Percentiles rank a stretch among this genome's conserved stretches.
Evolutionary conservation across 352 stramenopile species (phyloP).

Genomic region (Aphanomyces astaci): DNA sequence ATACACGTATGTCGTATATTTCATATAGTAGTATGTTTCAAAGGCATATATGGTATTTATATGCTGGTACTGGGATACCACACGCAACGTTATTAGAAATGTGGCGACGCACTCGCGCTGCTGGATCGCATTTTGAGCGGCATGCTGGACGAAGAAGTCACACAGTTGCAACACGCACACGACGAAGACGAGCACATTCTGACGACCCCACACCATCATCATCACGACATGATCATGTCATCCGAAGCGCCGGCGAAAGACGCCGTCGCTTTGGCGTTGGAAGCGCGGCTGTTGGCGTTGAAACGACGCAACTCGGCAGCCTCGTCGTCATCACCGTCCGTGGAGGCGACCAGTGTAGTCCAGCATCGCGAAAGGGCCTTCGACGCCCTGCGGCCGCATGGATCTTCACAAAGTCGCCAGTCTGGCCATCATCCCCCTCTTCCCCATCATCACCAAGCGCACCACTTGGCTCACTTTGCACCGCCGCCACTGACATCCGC

Average conservation of each 20-base stretch:
- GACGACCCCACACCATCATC: constrained; percentile 18
- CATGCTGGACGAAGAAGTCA: constrained; percentile 59
- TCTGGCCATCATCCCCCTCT: too few species aligned
- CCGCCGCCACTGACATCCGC: too few species aligned
- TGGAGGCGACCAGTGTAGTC: too few species aligned
- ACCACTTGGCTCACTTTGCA: too few species aligned
- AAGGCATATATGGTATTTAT: too few species aligned
- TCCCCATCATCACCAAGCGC: too few species aligned
- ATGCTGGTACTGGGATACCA: background rate
- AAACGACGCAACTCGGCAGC: background rate
- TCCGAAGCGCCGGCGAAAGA: constrained; percentile 5
- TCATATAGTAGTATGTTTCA: too few species aligned
- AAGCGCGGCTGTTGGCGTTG: constrained; percentile 44
- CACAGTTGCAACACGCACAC: constrained; percentile 49
- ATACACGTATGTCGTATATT: too few species aligned
- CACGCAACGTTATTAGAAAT: constrained; percentile 39
- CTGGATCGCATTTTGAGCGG: constrained; percentile 74
- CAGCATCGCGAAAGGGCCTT: too few species aligned
- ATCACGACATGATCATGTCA: background rate
- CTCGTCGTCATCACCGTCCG: too few species aligned
- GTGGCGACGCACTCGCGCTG: constrained; percentile 43
- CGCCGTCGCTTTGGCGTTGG: constrained; percentile 31
- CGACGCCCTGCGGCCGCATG: too few species aligned
- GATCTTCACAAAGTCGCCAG: too few species aligned
- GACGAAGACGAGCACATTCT: constrained; percentile 31